Percentiles rank a stretch among this genome's conserved stretches.
These are phyloP conservation scores for Glebionis coronaria DNA, from an alignment of 129 eudicot species.

Conservation along the genomic window DNA sequence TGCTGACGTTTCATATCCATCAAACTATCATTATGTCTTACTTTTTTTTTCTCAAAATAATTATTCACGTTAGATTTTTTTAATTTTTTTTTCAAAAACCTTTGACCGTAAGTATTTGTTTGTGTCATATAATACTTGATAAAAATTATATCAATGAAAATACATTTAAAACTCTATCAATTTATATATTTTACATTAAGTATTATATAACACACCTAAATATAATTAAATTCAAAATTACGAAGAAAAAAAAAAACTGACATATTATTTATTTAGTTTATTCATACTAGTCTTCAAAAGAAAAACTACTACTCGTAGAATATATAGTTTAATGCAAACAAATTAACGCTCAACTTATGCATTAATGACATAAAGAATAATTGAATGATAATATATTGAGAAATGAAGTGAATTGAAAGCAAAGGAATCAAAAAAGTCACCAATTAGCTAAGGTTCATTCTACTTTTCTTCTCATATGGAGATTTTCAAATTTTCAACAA, in stretches of 20 bases:
- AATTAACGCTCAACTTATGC: background rate
- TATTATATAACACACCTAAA: no score
- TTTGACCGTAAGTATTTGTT: no score
- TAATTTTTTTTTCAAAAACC: no score
- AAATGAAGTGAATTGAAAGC: conserved; percentile 14
- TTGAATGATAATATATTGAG: background rate
- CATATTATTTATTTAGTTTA: background rate
- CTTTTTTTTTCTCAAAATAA: no score
- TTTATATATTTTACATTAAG: no score
- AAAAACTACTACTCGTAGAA: background rate
- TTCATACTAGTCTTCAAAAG: conserved; percentile 1
- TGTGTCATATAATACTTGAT: no score
- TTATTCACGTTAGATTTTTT: no score
- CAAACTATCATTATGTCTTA: background rate
- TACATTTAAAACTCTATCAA: no score
- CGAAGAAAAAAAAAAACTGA: no score
- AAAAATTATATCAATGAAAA: no score
- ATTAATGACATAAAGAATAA: background rate
- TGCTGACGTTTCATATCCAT: background rate
- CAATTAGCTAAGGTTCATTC: conserved; percentile 18
- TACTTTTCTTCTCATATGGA: background rate
- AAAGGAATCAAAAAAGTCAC: conserved; percentile 22
- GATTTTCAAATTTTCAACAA: background rate
- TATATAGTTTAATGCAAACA: background rate
- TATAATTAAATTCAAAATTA: no score